A percentile compares a stretch with the other conserved stretches of the same genome.
Evolutionary conservation across 257 asterid species (phyloP).

Genomic region (Rubia yunnanensis): DNA sequence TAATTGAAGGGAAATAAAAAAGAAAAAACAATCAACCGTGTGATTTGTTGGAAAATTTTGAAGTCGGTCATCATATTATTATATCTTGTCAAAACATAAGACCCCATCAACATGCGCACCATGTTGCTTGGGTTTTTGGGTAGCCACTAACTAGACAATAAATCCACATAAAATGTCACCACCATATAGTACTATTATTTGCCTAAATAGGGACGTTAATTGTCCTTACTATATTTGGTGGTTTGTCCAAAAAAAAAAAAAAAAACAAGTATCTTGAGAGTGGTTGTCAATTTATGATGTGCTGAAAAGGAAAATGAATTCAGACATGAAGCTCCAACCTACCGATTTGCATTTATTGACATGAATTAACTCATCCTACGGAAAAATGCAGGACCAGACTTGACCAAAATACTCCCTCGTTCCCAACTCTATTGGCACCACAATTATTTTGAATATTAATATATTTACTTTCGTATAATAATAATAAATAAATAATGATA

Average conservation of each 20-base stretch:
- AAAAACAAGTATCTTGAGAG: background rate
- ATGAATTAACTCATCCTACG: background rate
- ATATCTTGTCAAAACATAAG: background rate
- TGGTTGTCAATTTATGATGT: background rate
- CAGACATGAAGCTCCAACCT: background rate
- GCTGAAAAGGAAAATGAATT: background rate
- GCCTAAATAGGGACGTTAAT: background rate
- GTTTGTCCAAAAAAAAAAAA: background rate
- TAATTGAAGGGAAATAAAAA: no score
- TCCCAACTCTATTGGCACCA: no score
- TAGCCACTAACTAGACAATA: background rate
- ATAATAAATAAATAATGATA: no score
- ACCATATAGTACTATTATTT: background rate
- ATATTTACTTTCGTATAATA: no score
- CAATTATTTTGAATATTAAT: no score
- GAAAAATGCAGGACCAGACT: background rate
- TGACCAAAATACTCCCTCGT: no score
- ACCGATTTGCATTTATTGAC: background rate
- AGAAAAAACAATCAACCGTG: background rate
- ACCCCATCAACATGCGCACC: background rate
- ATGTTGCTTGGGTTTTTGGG: background rate
- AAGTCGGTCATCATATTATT: background rate
- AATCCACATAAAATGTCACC: background rate
- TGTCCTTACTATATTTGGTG: background rate
- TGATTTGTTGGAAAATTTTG: background rate